phyloP scores from a whole-genome alignment of 106 monocot species.

The Acanthochlamys bracteata region DNA sequence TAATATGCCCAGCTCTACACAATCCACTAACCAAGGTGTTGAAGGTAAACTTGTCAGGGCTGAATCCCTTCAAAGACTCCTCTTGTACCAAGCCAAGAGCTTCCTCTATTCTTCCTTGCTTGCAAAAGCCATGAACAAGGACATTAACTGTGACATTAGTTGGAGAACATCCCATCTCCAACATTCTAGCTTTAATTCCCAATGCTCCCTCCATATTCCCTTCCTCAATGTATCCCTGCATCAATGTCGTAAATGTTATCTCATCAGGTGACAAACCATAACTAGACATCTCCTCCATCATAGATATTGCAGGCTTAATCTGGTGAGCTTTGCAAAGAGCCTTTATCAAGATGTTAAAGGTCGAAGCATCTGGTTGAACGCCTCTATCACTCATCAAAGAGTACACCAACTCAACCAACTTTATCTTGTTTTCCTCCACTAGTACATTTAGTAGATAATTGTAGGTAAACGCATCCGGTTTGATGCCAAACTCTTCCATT shows the following conservation, averaged over 20 bases:
- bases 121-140: constrained; percentile 68
- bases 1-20: constrained; percentile 51
- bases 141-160: constrained; percentile 63
- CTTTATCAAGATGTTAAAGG: constrained; percentile 87
- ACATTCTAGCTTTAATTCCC: constrained; percentile 54
- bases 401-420: constrained; percentile 70
- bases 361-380: constrained; percentile 58
- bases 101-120: constrained; percentile 50
- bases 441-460: constrained; percentile 72
- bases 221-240: constrained; percentile 78
- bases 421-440: constrained; percentile 61
- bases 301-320: constrained; percentile 43
- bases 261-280: constrained; percentile 59
- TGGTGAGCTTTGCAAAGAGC: constrained; percentile 79
- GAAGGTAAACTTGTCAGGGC: constrained; percentile 79
- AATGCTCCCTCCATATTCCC: constrained; percentile 69
- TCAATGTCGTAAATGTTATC: constrained; percentile 81
- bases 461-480: constrained; percentile 36
- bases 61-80: constrained; percentile 51
- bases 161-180: constrained; percentile 42
- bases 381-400: constrained; percentile 46
- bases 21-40: constrained; percentile 71
- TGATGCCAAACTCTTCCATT: constrained; percentile 50
- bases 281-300: constrained; percentile 79
- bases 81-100: constrained; percentile 66